phyloP scores from a whole-genome alignment of 2,329 filamentous ascomycete species.

The Magnaporthales sp. region DNA sequence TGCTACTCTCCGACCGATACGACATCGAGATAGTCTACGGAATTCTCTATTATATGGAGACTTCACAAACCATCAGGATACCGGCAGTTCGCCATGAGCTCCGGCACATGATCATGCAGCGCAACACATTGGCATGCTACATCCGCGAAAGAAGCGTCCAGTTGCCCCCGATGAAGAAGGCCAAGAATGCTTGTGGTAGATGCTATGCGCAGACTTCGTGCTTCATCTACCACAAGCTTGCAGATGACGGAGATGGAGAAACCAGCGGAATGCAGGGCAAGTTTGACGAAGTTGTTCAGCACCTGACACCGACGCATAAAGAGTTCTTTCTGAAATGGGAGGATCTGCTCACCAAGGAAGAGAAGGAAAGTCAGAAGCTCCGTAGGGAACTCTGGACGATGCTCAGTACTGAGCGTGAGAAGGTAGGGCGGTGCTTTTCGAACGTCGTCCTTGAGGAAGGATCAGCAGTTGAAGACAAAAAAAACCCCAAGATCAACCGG shows the following conservation, averaged over 20 bases:
- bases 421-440: conserved; percentile 80
- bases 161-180: conserved; percentile 79
- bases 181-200: conserved; percentile 69
- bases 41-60: conserved; percentile 91
- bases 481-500: conserved; percentile 78
- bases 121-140: conserved; percentile 81
- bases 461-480: conserved; percentile 59
- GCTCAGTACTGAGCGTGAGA: conserved; percentile 80
- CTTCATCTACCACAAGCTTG: conserved; percentile 87
- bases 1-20: conserved; percentile 88
- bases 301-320: conserved; percentile 65
- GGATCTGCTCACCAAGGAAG: conserved; percentile 83
- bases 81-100: conserved; percentile 81
- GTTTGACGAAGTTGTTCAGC: conserved; percentile 72
- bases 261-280: conserved; percentile 67
- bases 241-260: conserved; percentile 74
- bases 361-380: conserved; percentile 80
- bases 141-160: conserved; percentile 71
- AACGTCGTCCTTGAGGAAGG: conserved; percentile 77
- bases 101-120: conserved; percentile 92
- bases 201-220: conserved; percentile 90
- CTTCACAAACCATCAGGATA: conserved; percentile 75
- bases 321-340: conserved; percentile 96
- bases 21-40: conserved; percentile 87
- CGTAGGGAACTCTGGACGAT: conserved; percentile 94